phyloP scores from a whole-genome alignment of 345 rosid genomes.

The Populus ilicifolia region DNA sequence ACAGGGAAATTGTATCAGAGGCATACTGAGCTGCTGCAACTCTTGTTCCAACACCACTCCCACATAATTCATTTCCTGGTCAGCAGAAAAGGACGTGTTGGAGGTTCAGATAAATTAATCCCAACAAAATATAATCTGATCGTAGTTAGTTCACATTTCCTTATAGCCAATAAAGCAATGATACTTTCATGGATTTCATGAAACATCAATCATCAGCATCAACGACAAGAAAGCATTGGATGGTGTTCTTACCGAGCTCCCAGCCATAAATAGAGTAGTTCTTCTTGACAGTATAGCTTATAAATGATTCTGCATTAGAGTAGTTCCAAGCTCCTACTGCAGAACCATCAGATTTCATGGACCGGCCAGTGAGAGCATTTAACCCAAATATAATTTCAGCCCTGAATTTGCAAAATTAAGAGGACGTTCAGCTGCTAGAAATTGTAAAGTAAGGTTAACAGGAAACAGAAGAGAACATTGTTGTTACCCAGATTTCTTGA shows the following conservation, averaged over 20 bases:
- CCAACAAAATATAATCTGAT: background rate
- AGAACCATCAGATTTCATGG: conserved; percentile 37
- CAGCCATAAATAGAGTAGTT: conserved; percentile 56
- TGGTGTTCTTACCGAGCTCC: conserved; percentile 69
- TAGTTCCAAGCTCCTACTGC: conserved; percentile 72
- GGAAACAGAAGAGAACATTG: background rate
- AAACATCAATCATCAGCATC: background rate
- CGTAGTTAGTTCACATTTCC: background rate
- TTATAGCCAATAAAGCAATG: background rate
- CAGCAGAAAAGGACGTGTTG: background rate
- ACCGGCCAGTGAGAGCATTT: conserved; percentile 63
- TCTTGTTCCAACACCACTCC: conserved; percentile 70
- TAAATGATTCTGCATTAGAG: conserved; percentile 68
- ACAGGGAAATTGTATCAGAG: conserved; percentile 53
- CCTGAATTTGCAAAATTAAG: conserved; percentile 32
- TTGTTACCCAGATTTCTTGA: conserved; percentile 53
- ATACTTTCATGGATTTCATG: background rate
- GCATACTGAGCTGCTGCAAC: conserved; percentile 74
- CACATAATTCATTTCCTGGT: conserved; percentile 83
- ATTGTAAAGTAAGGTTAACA: background rate
- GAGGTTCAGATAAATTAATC: background rate
- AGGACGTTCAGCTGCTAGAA: background rate
- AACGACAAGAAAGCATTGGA: background rate
- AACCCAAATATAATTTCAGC: conserved; percentile 70
- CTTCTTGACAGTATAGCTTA: conserved; percentile 48